Base-by-base conservation (phyloP, 192 early-diverging fungal species). In the Phlyctochytrium planicorne region DNA sequence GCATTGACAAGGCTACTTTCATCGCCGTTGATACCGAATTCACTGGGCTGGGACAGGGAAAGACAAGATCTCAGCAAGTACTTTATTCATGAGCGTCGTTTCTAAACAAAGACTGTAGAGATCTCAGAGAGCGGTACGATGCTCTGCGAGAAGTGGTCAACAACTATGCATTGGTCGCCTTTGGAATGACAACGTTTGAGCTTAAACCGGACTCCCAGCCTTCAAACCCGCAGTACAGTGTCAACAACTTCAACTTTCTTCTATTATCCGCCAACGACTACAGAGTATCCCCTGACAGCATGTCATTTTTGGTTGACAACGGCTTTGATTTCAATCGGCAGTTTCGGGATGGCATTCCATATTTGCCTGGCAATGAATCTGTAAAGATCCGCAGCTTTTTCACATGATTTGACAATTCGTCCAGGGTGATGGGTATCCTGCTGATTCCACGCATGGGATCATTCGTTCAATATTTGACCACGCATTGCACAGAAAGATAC, bases 21-120 rank as follows among this genome's bases (percentile, higher is more conserved):
- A 84, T 98, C 60, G 83, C 93, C 2, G 74, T 98, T 34, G 96
- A 98, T 72, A 90, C 91, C 2, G 95, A 98, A 69, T 96, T 98
- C 70, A 92, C 92, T 6, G 95, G 95, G 6, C 84, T 94, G 0
- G 88, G 88, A 6, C 63, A 20, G 80, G 75, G 1, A 59, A 77
- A 17, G 69, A 52, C 53, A 56, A 73, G 27, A 30, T 34, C 14
- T 27, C 55, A 47, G 40, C 20, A 20, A 20, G 40, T 47, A 14
- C 6, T n/a, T n/a, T n/a, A n/a, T n/a, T n/a, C n/a, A n/a, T n/a
- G n/a, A n/a, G 6, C 55, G 55, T 14, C 27, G 10, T 57, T 57
- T 25, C 10, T 29, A 57, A 25, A 14, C 16, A 10, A 57, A 6
- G 20, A 24, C 55, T 57, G 55, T 62, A 88, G 75, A 53, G 86